Base-by-base conservation (phyloP, 1,284 basidiomycete species). In the Cryptococcus sp. region DNA sequence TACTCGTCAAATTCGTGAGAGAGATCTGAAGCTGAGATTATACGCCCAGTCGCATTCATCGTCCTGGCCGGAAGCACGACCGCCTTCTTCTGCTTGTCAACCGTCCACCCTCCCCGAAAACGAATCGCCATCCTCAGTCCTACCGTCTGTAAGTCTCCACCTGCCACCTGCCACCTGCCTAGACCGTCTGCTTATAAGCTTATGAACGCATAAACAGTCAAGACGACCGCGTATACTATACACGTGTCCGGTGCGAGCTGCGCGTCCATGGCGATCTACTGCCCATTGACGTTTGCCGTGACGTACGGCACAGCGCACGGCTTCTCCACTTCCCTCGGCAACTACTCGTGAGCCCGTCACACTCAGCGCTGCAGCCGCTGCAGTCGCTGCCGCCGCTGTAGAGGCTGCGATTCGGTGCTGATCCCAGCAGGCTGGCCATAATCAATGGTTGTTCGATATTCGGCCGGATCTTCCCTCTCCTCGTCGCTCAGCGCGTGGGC, bases 401-500 rank as follows among this genome's bases (percentile, higher is more conserved):
- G 25, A 25, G 3, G 25, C 25, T 25, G 6, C 25, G 25, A 6
- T 25, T 6, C 25, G 25, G n/a, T 11, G 44, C 51, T 54, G 41
- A 55, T 35, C 17, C 11, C 46, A 39, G 20, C 25, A 65, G 65
- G 6, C 50, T 70, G 1, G 66, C 73, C 2, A 70, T 75, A 51
- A 54, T 65, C 20, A 75, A 75, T 56, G 71, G 66, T 38, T 66
- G 62, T 25, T 69, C 67, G 2, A 57, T 70, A 41, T 48, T 76
- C 46, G 74, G 74, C 8, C 69, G 75, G 7, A 64, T 75, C 48
- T 49, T 66, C 5, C 75, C 75, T 0, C 65, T 69, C 20, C 62
- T 72, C 51, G 57, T 67, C 23, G 75, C 73, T 1, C 67, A 68
- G 46, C 54, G 60, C 16, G 46, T 66, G 2, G 75, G 74, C 0